Conservation (phyloP, 768 basidiomycete species). For the Lepiota brunneoincarnata region DNA sequence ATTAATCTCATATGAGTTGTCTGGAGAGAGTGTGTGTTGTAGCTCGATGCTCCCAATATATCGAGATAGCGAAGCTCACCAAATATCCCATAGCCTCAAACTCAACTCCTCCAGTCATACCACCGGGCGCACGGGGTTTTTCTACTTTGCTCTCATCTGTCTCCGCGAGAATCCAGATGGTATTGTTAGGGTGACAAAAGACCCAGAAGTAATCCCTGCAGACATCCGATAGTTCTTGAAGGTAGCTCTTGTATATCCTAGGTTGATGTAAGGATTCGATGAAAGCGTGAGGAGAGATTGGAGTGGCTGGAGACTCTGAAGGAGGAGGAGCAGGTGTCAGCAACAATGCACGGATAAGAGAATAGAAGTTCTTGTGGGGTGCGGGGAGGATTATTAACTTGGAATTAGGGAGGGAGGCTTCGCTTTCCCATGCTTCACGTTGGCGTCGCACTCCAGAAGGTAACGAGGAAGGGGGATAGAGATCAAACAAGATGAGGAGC, state of each 20-base stretch:
- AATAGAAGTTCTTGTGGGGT: slow-evolving; percentile 72
- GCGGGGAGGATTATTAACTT: slow-evolving; percentile 64
- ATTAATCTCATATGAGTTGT: slow-evolving; percentile 85
- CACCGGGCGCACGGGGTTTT: slow-evolving; percentile 90
- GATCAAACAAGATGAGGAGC: slow-evolving; percentile 81
- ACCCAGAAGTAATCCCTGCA: slow-evolving; percentile 97
- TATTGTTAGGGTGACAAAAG: slow-evolving; percentile 94
- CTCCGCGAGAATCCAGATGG: slow-evolving; percentile 82
- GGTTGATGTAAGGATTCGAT: slow-evolving; percentile 49
- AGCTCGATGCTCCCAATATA: neutral
- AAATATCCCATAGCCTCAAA: slow-evolving; percentile 96
- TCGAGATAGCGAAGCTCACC: slow-evolving; percentile 46
- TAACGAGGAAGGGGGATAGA: slow-evolving; percentile 74
- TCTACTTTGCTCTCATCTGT: slow-evolving; percentile 85
- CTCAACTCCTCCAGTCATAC: slow-evolving; percentile 98
- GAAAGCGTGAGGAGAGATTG: slow-evolving; percentile 67
- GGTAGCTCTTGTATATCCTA: slow-evolving; percentile 35
- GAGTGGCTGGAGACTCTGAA: slow-evolving; percentile 28
- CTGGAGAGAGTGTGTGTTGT: slow-evolving; percentile 34
- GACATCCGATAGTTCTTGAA: slow-evolving; percentile 65
- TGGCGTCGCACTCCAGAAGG: slow-evolving; percentile 44
- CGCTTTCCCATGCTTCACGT: slow-evolving; percentile 59
- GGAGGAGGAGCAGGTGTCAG: slow-evolving; percentile 46
- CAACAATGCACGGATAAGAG: slow-evolving; percentile 72
- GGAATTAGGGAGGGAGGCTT: slow-evolving; percentile 32